Percentiles rank a stretch among this genome's conserved stretches.
phyloP scores from a whole-genome alignment of 139 green algal species.

The Closterium sp. region DNA sequence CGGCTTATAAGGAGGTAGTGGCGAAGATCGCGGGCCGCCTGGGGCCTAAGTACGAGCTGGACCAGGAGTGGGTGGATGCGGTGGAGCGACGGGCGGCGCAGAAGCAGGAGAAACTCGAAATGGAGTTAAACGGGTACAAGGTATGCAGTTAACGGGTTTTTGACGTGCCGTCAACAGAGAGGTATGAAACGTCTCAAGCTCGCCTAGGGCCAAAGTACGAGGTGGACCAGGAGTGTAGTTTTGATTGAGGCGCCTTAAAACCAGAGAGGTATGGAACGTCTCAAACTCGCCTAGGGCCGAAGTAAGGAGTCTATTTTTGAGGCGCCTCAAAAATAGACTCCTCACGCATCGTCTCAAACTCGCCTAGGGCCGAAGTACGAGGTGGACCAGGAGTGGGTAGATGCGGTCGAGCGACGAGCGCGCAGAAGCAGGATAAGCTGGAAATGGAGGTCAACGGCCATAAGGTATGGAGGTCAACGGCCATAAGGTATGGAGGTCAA shows the following conservation, averaged over 20 bases:
- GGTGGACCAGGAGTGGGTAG: slow-evolving; percentile 31
- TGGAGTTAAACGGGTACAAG: slow-evolving; percentile 50
- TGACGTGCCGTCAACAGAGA: no score
- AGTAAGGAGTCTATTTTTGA: no score
- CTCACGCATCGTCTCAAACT: no score
- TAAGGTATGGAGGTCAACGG: slow-evolving; percentile 10
- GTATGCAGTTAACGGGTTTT: background rate
- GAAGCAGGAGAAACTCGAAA: slow-evolving; percentile 45
- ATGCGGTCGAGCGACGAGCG: slow-evolving; percentile 24
- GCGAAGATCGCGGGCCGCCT: slow-evolving; percentile 2
- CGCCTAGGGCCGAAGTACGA: slow-evolving; percentile 6
- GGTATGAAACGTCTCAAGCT: no score
- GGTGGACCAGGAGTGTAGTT: slow-evolving; percentile 27
- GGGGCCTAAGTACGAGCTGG: slow-evolving; percentile 5
- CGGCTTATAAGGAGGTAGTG: slow-evolving; percentile 42
- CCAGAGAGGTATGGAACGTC: no score
- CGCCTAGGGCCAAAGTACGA: slow-evolving; percentile 9
- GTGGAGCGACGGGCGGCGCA: slow-evolving; percentile 20
- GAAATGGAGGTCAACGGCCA: slow-evolving; percentile 47
- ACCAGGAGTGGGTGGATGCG: slow-evolving; percentile 35
- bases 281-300: background rate
- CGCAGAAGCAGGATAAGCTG: slow-evolving; percentile 41
- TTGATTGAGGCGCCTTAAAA: no score
- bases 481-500: no score
- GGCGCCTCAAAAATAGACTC: no score